Percentiles rank a stretch among this genome's conserved stretches.
Conservation (phyloP, 805 yeast genomes). For the Yarrowia sp. region DNA sequence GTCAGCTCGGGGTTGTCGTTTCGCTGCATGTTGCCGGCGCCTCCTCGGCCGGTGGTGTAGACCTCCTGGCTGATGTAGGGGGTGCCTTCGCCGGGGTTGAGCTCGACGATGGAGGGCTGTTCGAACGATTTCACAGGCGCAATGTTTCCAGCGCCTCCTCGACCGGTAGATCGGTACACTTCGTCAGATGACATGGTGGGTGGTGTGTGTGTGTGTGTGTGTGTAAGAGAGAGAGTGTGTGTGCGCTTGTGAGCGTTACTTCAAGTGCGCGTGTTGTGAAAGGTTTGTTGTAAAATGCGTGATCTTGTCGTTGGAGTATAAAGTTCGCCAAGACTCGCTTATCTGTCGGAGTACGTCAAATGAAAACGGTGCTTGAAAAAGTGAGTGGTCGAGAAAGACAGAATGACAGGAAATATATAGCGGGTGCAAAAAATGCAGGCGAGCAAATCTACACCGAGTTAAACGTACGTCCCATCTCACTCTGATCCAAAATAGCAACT, state of each 20-base stretch:
- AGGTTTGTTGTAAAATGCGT: too few relatives aligned
- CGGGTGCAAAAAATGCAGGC: background rate
- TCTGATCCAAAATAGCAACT: slow-evolving; percentile 7
- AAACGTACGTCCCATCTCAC: slow-evolving; percentile 14
- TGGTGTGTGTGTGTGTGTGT: background rate
- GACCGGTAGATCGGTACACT: slow-evolving; percentile 68
- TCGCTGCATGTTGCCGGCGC: slow-evolving; percentile 75
- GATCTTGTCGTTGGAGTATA: slow-evolving; percentile 5
- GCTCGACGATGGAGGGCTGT: slow-evolving; percentile 57
- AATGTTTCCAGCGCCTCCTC: slow-evolving; percentile 82
- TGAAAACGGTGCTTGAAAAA: slow-evolving; percentile 15
- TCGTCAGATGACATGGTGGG: slow-evolving; percentile 37
- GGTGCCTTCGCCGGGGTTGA: slow-evolving; percentile 65
- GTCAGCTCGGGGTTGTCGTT: slow-evolving; percentile 62
- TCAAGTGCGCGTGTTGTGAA: too few relatives aligned
- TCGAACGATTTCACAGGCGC: slow-evolving; percentile 55
- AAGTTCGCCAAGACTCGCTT: slow-evolving; percentile 38
- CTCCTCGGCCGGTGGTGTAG: slow-evolving; percentile 79
- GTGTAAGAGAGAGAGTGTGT: background rate
- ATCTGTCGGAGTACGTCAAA: slow-evolving; percentile 29
- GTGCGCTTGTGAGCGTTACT: background rate
- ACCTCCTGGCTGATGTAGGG: slow-evolving; percentile 62
- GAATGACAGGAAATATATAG: background rate
- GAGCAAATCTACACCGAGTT: background rate
- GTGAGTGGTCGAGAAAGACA: background rate